Base-by-base conservation (phyloP, 768 basidiomycete species). In the Udeniomyces megalosporus region DNA sequence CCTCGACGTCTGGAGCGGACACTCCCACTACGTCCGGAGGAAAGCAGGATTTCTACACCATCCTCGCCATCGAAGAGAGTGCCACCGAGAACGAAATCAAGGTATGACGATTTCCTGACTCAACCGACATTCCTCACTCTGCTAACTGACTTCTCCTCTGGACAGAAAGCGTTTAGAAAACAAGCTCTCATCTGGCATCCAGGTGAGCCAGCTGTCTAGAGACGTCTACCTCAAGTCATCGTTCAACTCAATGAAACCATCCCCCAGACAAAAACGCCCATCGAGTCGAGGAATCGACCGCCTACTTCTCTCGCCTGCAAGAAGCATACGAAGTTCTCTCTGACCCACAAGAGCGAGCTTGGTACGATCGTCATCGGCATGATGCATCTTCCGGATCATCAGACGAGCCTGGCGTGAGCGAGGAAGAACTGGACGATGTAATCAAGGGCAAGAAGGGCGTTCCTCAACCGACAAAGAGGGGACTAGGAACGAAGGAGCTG, bases 41-140 rank as follows among this genome's bases (percentile, higher is more conserved):
- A 1, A 34, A 44, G 20, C 44, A 56, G 24, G 62, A 63, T 31
- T 63, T 58, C 57, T 63, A 63, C 29, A 63, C 56, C 3, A 22
- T 63, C 26, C 42, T 63, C 7, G 49, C 47, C 20, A 47, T 63
- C 20, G 62, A 63, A 44, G 89, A 92, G 69, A 80, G 82, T 61
- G 91, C 90, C 2, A 84, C 84, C 1, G 73, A 79, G 22, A 89
- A 91, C 47, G 92, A 96, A 71, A 93, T 96, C 75, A 91, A 84
- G 79, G 91, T 62, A 20, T 20, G 31, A 58, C 31, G 35, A 42
- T 14, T 12, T 29, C 24, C 56, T 14, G 20, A 4, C 44, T 26
- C 28, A 7, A 68, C 20, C 11, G 45, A 8, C 47, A 31, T 2
- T 29, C 31, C 57, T 24, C 44, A n/a, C 26, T 29, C 12, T 28